Evolutionary conservation across 2,329 filamentous ascomycete species (phyloP), one percentile per base, ranked within the genome.

Genomic region (Aspergillus sclerotialis): DNA sequence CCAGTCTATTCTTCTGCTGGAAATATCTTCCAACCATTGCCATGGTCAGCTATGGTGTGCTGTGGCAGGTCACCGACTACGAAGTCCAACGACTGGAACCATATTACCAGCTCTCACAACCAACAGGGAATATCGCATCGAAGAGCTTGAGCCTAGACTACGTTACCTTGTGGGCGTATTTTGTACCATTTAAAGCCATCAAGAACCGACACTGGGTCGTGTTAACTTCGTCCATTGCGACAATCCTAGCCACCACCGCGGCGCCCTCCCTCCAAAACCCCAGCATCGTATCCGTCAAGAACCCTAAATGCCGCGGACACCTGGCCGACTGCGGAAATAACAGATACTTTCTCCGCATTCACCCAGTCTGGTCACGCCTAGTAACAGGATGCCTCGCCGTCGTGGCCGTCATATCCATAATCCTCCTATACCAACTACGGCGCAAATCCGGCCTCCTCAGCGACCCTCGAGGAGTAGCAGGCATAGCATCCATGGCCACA

Each of bases 71-170:
- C 39, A 60, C 65, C 17, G 68, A 71, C 39, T 72, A 66, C 32
- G 67, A 72, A 25, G 65, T 70, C 30, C 68, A 69, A 42, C 63
- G 68, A n/a, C 45, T 72, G 18, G 68, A 71, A 38, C 67, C 68
- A 4, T 72, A 63, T 39, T 72, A 70, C 38, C 68, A 61, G 35
- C 44, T 61, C 7, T 60, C 58, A 4, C 53, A 52, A 35, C 50
- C 49, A 10, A 46, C 44, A 10, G 58, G 58, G 3, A 55, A 51
- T 21, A 47, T 44, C 11, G 58, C 58, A 6, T 48, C 47, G 8
- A 46, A 49, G 34, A 69, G 65, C 9, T 47, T 72, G 7, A 70
- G 70, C 29, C 61, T 70, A 45, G 68, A 72, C 37, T 70, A 72
- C 31, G 48, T 70, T 4, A 69, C 67, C 3, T 62, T 66, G 33